Base-by-base conservation (phyloP, 2,329 filamentous ascomycete species). In the Albophoma yamanashiensis region DNA sequence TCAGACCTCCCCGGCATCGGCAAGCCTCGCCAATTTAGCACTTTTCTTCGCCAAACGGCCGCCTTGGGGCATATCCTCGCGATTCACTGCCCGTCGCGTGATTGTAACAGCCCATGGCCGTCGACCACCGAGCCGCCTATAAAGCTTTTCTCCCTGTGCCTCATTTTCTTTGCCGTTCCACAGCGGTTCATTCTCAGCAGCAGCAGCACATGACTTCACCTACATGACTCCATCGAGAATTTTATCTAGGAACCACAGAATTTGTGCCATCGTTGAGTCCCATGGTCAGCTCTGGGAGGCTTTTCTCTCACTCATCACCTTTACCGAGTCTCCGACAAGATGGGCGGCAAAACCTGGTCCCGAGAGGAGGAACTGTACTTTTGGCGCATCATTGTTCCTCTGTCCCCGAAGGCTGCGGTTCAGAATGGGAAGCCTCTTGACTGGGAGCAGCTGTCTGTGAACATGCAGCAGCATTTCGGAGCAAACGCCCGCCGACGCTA, bases 341-440 rank as follows among this genome's bases (percentile, higher is more conserved):
- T 83, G 80, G 79, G 76, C 6, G 80, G 79, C 31, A 81, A 76
- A 62, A 69, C 76, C 6, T 84, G 81, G 81, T 75, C 77, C 0
- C 60, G 60, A 0, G 67, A 74, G 1, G 81, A 84, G 62, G 81
- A 84, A 67, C 59, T 65, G 1, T 68, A 76, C 62, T 83, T 82
- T 65, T 84, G 81, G 81, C 68, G 68, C 11, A 63, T 64, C 3
- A 66, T 75, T 34, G 65, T 79, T 1, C 70, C 74, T 0, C 65
- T 68, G 8, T 79, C 76, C 0, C 66, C 70, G 2, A 75, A 73
- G 58, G 67, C 69, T 39, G 66, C 68, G 6, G 66, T 38, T 61
- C 63, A 7, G 39, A 58, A 12, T 12, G 53, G 52, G 25, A 38
- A 50, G 38, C 52, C 43, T 3, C 17, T 68, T 27, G 71, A 68